phyloP scores from a whole-genome alignment of 495 filamentous ascomycete species.

The Staphylotrichum tortipilum region DNA sequence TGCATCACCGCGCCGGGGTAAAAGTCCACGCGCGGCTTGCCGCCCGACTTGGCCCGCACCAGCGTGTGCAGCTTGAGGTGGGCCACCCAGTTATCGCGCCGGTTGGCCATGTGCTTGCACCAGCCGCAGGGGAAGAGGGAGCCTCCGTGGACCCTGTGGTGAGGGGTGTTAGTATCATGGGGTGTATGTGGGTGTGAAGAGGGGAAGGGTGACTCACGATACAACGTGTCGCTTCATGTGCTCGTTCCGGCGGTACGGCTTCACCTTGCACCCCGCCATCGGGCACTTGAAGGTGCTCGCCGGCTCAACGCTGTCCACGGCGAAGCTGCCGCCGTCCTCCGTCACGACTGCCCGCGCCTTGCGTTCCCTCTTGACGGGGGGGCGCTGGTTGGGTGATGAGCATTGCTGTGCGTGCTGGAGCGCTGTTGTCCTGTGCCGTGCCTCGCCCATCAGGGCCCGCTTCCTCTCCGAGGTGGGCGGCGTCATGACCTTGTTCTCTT shows the following conservation, averaged over 20 bases:
- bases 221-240: slow-evolving; percentile 58
- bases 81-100: slow-evolving; percentile 48
- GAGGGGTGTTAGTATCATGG: too few species aligned
- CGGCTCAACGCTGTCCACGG: slow-evolving; percentile 17
- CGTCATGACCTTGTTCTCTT: neutral
- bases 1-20: neutral
- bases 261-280: slow-evolving; percentile 27
- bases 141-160: neutral
- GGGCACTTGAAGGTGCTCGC: slow-evolving; percentile 9
- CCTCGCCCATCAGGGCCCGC: slow-evolving; percentile 20
- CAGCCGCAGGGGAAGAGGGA: slow-evolving; percentile 10
- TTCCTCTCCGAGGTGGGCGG: neutral
- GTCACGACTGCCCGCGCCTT: neutral
- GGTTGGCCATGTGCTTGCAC: slow-evolving; percentile 46
- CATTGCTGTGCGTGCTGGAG: slow-evolving; percentile 25
- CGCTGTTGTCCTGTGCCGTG: slow-evolving; percentile 25
- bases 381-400: neutral
- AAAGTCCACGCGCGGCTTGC: slow-evolving; percentile 1
- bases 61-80: slow-evolving; percentile 5
- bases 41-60: neutral
- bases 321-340: slow-evolving; percentile 3
- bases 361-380: too few species aligned
- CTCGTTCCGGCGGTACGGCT: slow-evolving; percentile 50
- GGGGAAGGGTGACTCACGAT: slow-evolving; percentile 29
- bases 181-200: neutral